A percentile compares a stretch with the other conserved stretches of the same genome.
Evolutionary conservation across 2,329 filamentous ascomycete genomes (phyloP).

Genomic region (Nothophoma quercina): DNA sequence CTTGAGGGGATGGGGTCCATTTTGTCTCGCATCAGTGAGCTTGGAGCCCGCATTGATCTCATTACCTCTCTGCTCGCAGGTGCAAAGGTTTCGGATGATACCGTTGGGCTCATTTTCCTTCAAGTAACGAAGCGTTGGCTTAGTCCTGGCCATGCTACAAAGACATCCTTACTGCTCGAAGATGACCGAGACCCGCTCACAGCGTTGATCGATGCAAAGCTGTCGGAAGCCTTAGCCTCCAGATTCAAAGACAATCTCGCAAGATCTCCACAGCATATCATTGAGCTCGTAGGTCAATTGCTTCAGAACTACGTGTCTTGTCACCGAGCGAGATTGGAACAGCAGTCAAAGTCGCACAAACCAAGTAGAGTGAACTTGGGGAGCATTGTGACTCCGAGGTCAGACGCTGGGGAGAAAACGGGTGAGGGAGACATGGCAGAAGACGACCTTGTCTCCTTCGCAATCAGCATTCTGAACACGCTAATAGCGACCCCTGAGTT

Average conservation of each 20-base stretch:
- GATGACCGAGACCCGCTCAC: slow-evolving; percentile 53
- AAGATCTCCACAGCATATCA: slow-evolving; percentile 68
- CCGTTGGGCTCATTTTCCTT: slow-evolving; percentile 67
- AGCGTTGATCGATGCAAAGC: slow-evolving; percentile 65
- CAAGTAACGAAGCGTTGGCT: slow-evolving; percentile 67
- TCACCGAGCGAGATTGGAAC: slow-evolving; percentile 54
- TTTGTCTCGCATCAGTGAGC: slow-evolving; percentile 63
- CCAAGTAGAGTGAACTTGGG: slow-evolving; percentile 37
- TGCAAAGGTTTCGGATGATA: slow-evolving; percentile 62
- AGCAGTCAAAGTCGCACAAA: slow-evolving; percentile 19
- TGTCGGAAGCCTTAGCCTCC: slow-evolving; percentile 72
- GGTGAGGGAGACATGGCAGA: slow-evolving; percentile 29
- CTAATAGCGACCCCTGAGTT: slow-evolving; percentile 46
- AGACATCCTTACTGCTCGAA: slow-evolving; percentile 36
- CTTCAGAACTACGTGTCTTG: slow-evolving; percentile 56
- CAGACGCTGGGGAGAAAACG: background rate
- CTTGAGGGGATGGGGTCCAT: slow-evolving; percentile 67
- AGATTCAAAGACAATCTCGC: slow-evolving; percentile 69
- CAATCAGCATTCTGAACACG: slow-evolving; percentile 51
- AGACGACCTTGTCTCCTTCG: slow-evolving; percentile 51
- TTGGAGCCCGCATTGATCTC: slow-evolving; percentile 37
- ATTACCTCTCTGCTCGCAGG: slow-evolving; percentile 52
- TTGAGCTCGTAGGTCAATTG: slow-evolving; percentile 70
- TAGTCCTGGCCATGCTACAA: slow-evolving; percentile 19
- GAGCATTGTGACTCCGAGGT: slow-evolving; percentile 26